phyloP scores from a whole-genome alignment of 371 early-diverging fungal species.

The Rhizopus stolonifer region DNA sequence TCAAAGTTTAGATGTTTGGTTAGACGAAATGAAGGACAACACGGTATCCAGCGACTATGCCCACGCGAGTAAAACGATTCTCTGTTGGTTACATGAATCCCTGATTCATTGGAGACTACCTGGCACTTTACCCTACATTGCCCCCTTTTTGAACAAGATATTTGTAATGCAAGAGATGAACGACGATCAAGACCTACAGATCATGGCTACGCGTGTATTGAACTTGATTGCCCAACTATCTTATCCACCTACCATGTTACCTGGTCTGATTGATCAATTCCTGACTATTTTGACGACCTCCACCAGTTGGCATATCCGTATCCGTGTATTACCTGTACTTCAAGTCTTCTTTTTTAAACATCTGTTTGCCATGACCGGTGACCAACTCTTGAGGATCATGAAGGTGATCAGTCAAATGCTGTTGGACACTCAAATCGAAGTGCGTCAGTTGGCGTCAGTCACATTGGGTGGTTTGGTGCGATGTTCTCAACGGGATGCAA shows the following conservation, averaged over 20 bases:
- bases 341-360: slow-evolving; percentile 82
- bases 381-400: slow-evolving; percentile 58
- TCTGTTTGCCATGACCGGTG: slow-evolving; percentile 57
- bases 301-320: slow-evolving; percentile 73
- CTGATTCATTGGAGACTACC: slow-evolving; percentile 51
- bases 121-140: slow-evolving; percentile 56
- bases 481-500: slow-evolving; percentile 80
- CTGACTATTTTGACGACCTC: slow-evolving; percentile 54
- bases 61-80: slow-evolving; percentile 71
- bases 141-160: slow-evolving; percentile 55
- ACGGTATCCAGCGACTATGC: slow-evolving; percentile 58
- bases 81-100: slow-evolving; percentile 67
- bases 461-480: slow-evolving; percentile 85
- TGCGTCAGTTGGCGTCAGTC: slow-evolving; percentile 78
- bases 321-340: slow-evolving; percentile 69
- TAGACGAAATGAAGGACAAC: slow-evolving; percentile 35
- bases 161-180: slow-evolving; percentile 74
- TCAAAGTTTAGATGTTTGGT: slow-evolving; percentile 39
- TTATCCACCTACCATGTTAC: slow-evolving; percentile 59
- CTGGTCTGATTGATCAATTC: slow-evolving; percentile 54
- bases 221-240: slow-evolving; percentile 51
- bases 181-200: slow-evolving; percentile 76
- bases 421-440: slow-evolving; percentile 79
- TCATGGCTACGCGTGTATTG: slow-evolving; percentile 55
- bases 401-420: slow-evolving; percentile 62